Evolutionary conservation across 208 protist genomes (phyloP).

Genomic region (Lotmaria passim): DNA sequence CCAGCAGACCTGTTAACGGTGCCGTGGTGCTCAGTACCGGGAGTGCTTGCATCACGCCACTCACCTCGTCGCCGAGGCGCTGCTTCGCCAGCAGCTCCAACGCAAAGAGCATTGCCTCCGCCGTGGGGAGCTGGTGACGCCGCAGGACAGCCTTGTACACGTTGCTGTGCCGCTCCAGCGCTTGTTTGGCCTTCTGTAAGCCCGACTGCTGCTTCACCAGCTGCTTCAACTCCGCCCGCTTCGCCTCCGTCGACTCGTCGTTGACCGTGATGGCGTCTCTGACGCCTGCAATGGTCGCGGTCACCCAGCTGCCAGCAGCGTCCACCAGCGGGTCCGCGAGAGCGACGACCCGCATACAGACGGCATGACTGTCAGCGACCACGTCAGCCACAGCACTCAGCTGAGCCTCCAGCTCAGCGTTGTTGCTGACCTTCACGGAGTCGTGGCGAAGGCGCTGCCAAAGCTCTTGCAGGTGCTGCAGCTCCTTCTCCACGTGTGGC

Average conservation of each 20-base stretch:
- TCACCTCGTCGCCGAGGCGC: constrained; percentile 39
- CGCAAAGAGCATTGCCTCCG: constrained; percentile 38
- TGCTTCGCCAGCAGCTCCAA: constrained; percentile 56
- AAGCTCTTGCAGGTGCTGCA: constrained; percentile 9
- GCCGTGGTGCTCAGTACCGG: constrained; percentile 26
- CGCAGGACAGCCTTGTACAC: constrained; percentile 12
- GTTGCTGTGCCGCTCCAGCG: constrained; percentile 16
- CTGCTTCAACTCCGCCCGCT: constrained; percentile 57
- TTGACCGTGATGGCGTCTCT: constrained; percentile 45
- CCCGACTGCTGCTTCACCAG: constrained; percentile 39
- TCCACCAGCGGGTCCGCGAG: constrained; percentile 37
- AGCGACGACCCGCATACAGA: background rate
- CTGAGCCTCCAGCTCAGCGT: constrained; percentile 7
- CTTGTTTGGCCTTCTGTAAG: constrained; percentile 26
- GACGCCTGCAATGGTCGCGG: constrained; percentile 8
- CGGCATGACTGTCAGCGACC: background rate
- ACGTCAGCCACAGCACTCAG: constrained; percentile 1
- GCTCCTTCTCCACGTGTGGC: constrained; percentile 20
- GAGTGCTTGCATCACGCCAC: constrained; percentile 21
- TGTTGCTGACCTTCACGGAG: background rate
- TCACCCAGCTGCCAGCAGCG: constrained; percentile 14
- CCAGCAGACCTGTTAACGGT: constrained; percentile 28
- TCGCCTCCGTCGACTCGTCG: constrained; percentile 66
- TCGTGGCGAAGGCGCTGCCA: background rate
- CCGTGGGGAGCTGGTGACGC: constrained; percentile 25